Evolutionary conservation across 495 filamentous ascomycete genomes (phyloP), one percentile per base, ranked within the genome.

Genomic region (Daldinia bambusicola): DNA sequence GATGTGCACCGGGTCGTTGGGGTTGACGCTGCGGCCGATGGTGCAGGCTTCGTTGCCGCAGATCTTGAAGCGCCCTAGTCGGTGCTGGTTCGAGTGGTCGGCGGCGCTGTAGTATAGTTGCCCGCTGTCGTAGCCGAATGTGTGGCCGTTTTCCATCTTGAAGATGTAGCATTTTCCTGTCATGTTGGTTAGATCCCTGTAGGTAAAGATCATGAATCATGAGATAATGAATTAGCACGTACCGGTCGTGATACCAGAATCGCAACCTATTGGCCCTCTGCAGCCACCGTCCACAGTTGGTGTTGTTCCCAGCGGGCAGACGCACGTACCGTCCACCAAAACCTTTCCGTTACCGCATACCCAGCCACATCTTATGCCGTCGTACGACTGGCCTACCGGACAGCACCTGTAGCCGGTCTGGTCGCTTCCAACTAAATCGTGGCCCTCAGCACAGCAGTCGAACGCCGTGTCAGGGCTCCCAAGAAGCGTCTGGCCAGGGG

Each of bases 181-280:
- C 1, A 6, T 6, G 8, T 36, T 10, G 14, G 22, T 60, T 66
- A 66, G 63, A 20, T 20, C 43, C 10, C 51, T 1, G 6, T 2
- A 8, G 3, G n/a, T 16, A n/a, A n/a, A n/a, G n/a, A 53, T 41
- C 12, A 26, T 50, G 8, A 14, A 34, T 30, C 1, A 26, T 13
- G 8, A 5, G 32, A 6, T 8, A 26, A 22, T 9, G 7, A 14
- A 20, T 34, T 40, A 38, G 4, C 20, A 66, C 55, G 8, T 66
- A 66, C 63, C 63, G 14, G 63, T 66, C 31, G n/a, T 34, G 22
- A 66, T 59, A 14, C 63, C 63, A 2, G 63, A 66, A 9, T 66
- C 63, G 22, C 63, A 66, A 32, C 63, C 63, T 14, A 37, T 48
- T 32, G 55, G 55, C 5, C 55, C 43, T n/a, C 43, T 51, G 36